Evolutionary conservation across 495 filamentous ascomycete genomes (phyloP), one percentile per base, ranked within the genome.

Genomic region (Corynascus novoguineensis): DNA sequence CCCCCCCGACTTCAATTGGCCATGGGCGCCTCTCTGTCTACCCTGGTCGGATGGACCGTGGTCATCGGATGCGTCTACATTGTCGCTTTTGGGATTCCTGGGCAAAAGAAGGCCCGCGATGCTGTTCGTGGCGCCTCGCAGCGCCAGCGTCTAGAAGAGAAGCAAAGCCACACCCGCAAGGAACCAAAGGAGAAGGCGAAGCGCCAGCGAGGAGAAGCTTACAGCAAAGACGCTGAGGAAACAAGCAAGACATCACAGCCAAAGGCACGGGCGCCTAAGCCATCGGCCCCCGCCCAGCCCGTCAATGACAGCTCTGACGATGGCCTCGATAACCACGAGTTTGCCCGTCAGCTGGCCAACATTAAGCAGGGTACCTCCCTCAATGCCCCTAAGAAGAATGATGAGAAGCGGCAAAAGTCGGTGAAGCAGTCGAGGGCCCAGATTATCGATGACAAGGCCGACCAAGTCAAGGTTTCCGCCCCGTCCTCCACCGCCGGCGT

Each of bases 401-500:
- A 83, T 66, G 81, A 85, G 66, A 79, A 82, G 64, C 78, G 79
- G 59, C 82, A 82, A 60, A 80, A 78, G 63, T 79, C 78, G 24
- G 75, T 82, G 46, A 83, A 81, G 72, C 78, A 81, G 62, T 78
- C 74, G 21, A 73, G 73, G 27, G 78, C 78, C 31, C 72, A 75
- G 48, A 68, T 75, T 55, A 69, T 74, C 41, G 56, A 69, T 19
- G 64, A 66, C 14, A 55, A 53, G 32, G 63, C 57, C 48, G 57
- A 58, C 24, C 64, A 72, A 17, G 68, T 57, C 60, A 78, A 77
- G 58, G 65, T 69, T 31, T 78, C 78, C n/a, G 74, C 74, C 19
- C 76, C 80, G 4, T 89, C 87, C 7, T 95, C 89, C 3, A 87
- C 86, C 21, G 81, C 85, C 37, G 88, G 85, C 19, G 86, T 77